A percentile compares a stretch with the other conserved stretches of the same genome.
Conservation (phyloP, 192 early-diverging fungal species). For the Coemansia sp. region DNA sequence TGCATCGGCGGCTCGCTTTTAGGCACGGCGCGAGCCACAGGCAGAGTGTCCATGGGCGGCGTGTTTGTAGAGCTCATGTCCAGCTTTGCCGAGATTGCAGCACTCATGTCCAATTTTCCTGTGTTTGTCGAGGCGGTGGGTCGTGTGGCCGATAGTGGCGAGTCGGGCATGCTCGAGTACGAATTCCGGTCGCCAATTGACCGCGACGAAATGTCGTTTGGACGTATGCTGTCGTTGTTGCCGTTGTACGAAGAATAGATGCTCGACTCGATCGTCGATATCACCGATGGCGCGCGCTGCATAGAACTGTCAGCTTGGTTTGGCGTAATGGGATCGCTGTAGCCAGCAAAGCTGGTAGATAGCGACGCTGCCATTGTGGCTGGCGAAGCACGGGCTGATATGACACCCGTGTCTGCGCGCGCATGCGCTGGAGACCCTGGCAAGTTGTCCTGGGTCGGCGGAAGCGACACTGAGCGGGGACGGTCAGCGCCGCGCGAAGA, state of each 20-base stretch:
- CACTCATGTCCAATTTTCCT: too few species aligned
- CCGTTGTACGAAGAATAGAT: conserved; percentile 45
- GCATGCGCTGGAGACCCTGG: not conserved
- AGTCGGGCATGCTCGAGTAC: conserved; percentile 43
- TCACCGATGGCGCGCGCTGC: conserved; percentile 38
- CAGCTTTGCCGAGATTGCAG: not conserved
- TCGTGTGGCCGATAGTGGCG: conserved; percentile 17
- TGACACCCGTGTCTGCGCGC: too few species aligned
- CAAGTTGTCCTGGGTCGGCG: conserved; percentile 16
- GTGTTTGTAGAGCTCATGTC: conserved; percentile 3
- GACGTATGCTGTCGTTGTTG: conserved; percentile 12
- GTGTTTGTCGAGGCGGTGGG: not conserved
- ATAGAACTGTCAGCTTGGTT: conserved; percentile 29
- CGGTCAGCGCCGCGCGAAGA: conserved; percentile 5
- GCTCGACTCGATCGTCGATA: conserved; percentile 55
- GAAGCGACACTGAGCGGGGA: conserved; percentile 31
- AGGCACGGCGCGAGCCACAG: not conserved
- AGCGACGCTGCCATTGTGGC: conserved; percentile 37
- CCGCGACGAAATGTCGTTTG: conserved; percentile 26
- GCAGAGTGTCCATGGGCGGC: conserved; percentile 10
- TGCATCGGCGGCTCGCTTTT: conserved; percentile 7
- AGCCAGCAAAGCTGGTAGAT: conserved; percentile 48
- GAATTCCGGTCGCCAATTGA: conserved; percentile 42
- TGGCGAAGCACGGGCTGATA: conserved; percentile 18
- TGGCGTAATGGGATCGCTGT: conserved; percentile 20